Conservation (phyloP, 75 land plant species). For the Chamaecyparis obtusa region DNA sequence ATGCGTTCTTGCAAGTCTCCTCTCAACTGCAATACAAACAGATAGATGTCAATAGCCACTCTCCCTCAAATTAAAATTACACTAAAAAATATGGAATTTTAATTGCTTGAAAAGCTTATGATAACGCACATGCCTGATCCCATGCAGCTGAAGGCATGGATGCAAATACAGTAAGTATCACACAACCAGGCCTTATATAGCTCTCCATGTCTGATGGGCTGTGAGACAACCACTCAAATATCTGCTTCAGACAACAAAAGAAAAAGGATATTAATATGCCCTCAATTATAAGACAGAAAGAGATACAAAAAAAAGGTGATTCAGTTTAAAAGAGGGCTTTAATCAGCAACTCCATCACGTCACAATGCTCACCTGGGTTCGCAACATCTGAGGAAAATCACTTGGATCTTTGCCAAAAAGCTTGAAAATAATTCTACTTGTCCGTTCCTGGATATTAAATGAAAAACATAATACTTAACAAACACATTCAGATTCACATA, state of each 20-base stretch:
- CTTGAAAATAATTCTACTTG: conserved; percentile 70
- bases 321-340: background rate
- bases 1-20: conserved; percentile 37
- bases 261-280: background rate
- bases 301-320: background rate
- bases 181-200: conserved; percentile 51
- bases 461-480: background rate
- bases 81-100: background rate
- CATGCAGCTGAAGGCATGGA: conserved; percentile 41
- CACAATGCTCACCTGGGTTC: conserved; percentile 38
- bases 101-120: background rate
- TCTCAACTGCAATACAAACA: conserved; percentile 15
- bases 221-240: conserved; percentile 37
- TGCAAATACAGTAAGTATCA: conserved; percentile 33
- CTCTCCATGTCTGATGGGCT: conserved; percentile 44
- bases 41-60: conserved; percentile 4
- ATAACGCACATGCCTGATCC: conserved; percentile 31
- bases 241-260: conserved; percentile 17
- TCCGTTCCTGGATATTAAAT: conserved; percentile 43
- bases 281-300: background rate
- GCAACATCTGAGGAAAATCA: conserved; percentile 43
- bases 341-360: background rate
- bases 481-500: background rate
- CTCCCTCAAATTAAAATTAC: background rate
- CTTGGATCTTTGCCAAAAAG: conserved; percentile 64